These are phyloP conservation scores for Tausonia pullulans DNA, from an alignment of 1,284 basidiomycete genomes.

Conservation along the genomic window DNA sequence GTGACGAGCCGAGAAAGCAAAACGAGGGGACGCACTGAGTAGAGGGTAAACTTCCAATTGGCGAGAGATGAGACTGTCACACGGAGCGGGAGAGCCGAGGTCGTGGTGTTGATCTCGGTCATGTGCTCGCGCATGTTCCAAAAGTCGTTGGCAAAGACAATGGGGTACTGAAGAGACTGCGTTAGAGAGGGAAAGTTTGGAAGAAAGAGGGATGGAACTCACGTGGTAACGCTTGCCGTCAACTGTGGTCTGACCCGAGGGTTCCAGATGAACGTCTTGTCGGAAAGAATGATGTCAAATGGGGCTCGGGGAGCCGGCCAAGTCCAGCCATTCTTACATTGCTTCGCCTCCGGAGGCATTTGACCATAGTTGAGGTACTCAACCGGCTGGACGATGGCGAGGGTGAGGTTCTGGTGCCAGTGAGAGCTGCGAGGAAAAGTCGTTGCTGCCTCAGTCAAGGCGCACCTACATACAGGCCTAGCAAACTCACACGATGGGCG, in stretches of 20 bases:
- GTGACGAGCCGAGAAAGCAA: background rate
- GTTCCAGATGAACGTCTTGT: slow-evolving; percentile 50
- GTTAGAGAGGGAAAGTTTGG: too few species aligned
- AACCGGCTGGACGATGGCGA: slow-evolving; percentile 70
- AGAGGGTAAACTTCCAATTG: slow-evolving; percentile 58
- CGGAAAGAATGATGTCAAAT: background rate
- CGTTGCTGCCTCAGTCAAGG: too few species aligned
- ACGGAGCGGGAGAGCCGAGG: slow-evolving; percentile 59
- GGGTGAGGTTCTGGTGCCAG: slow-evolving; percentile 83
- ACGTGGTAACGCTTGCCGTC: slow-evolving; percentile 53
- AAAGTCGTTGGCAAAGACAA: slow-evolving; percentile 76
- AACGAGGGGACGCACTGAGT: slow-evolving; percentile 36
- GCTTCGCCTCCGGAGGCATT: slow-evolving; percentile 50
- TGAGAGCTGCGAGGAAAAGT: slow-evolving; percentile 49
- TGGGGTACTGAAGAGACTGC: slow-evolving; percentile 44
- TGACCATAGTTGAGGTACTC: slow-evolving; percentile 45
- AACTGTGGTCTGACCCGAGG: slow-evolving; percentile 36
- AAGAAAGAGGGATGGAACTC: too few species aligned
- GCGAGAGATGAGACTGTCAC: slow-evolving; percentile 74
- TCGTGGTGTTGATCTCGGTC: slow-evolving; percentile 65
- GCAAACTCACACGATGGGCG: background rate
- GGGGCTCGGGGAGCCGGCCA: background rate
- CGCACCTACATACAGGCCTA: too few species aligned
- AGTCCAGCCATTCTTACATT: slow-evolving; percentile 20
- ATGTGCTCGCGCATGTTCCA: slow-evolving; percentile 51